Evolutionary conservation across 345 rosid genomes (phyloP).

Genomic region (Tarenaya hassleriana): DNA sequence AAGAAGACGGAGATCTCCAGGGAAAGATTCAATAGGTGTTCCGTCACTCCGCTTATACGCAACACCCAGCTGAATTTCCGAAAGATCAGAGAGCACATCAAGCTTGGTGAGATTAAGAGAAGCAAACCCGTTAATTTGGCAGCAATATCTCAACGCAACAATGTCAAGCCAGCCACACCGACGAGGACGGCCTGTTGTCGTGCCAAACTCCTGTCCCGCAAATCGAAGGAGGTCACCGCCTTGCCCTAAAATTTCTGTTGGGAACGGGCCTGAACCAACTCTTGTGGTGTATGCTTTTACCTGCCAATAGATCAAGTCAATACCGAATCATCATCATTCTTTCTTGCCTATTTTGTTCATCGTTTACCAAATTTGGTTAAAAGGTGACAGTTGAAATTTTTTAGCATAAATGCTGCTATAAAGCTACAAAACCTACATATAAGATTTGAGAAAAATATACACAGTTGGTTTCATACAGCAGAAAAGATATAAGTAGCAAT

Average conservation of each 20-base stretch:
- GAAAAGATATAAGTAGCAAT: no score
- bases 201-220: constrained; percentile 95
- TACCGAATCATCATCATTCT: constrained; percentile 9
- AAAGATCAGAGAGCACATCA: constrained; percentile 81
- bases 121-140: constrained; percentile 92
- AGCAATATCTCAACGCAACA: constrained; percentile 77
- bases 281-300: constrained; percentile 98
- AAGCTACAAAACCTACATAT: no score
- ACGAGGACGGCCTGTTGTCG: constrained; percentile 97
- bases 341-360: constrained; percentile 1
- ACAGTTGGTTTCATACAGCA: no score
- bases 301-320: constrained; percentile 29
- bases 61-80: constrained; percentile 76
- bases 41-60: constrained; percentile 50
- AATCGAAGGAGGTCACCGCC: constrained; percentile 86
- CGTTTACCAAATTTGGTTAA: neutral
- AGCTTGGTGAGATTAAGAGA: constrained; percentile 93
- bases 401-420: neutral
- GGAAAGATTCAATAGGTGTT: constrained; percentile 58
- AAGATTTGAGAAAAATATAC: no score
- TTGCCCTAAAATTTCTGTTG: constrained; percentile 78
- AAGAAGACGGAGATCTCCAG: constrained; percentile 52
- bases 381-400: neutral
- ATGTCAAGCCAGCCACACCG: constrained; percentile 99
- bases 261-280: constrained; percentile 99